Base-by-base conservation (phyloP, 352 stramenopile genomes). In the Phytophthora pistaciae region DNA sequence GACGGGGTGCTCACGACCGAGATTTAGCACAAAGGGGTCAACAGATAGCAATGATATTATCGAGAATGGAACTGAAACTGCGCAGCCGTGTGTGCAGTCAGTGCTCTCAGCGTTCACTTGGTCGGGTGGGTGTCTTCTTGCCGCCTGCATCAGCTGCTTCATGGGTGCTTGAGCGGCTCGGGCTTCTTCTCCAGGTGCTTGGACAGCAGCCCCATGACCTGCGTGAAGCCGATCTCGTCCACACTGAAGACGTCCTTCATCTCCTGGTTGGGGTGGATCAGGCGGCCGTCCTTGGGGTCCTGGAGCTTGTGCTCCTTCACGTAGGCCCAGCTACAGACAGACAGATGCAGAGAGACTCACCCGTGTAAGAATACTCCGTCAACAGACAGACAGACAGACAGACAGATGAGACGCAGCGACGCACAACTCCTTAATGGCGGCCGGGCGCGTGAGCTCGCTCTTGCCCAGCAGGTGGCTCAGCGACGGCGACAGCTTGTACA, bases 261-360 rank as follows among this genome's bases (percentile, higher is more conserved):
- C 64, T 91, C 66, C 48, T 83, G 55, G 68, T 94, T 92, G 31
- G 85, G 79, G 66, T 72, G 85, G 60, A 94, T 91, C 31, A 90
- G 63, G n/a, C 87, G 84, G 21, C 87, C 87, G 49, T 94, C 68
- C 5, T 76, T 72, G n/a, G 83, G 82, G 27, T 94, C 84, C 66
- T 94, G 87, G 42, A 94, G 83, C 56, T 93, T 73, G 64, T 94
- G 84, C 64, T 86, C 54, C 69, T 94, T 94, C 55, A 90, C 87
- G 29, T 94, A 94, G 29, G 64, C 75, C 87, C 85, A 94, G 67
- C 85, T 94, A 33, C 25, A 36, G 18, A 46, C 23, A 29, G 3
- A 60, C 5, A 38, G 31, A 13, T 1, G 31, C 31, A 36, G 2
- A 59, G 9, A 33, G 42, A 23, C 18, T 23, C 42, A 36, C 29